Evolutionary conservation across 1,139 yeast species (phyloP).

Genomic region (Suhomyces coccinellae): DNA sequence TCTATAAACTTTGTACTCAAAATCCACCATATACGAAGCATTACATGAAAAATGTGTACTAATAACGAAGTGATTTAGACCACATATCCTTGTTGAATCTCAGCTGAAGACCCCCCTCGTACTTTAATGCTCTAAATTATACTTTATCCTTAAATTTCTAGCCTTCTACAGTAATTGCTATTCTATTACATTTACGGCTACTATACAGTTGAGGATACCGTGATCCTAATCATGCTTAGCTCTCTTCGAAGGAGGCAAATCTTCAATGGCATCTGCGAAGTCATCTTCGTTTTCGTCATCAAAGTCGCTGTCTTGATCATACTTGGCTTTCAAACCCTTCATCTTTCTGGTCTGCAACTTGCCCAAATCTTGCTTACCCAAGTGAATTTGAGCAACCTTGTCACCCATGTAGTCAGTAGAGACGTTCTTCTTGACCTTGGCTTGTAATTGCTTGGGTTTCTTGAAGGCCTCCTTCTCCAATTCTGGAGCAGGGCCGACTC

Average conservation of each 20-base stretch:
- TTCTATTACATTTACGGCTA: constrained; percentile 2
- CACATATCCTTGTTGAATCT: too few species aligned
- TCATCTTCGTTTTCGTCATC: constrained; percentile 55
- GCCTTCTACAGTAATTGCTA: too few species aligned
- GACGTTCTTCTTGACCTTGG: constrained; percentile 86
- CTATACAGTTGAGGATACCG: constrained; percentile 3
- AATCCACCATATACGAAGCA: not conserved
- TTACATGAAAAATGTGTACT: not conserved
- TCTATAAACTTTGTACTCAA: not conserved
- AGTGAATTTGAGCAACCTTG: constrained; percentile 93
- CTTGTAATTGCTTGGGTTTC: constrained; percentile 79
- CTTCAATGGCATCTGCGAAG: constrained; percentile 37
- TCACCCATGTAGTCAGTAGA: constrained; percentile 91
- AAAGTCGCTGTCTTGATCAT: constrained; percentile 61
- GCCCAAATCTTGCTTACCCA: constrained; percentile 91
- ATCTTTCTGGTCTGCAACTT: constrained; percentile 94
- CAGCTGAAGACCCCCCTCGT: too few species aligned
- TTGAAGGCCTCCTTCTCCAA: constrained; percentile 85
- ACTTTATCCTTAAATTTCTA: too few species aligned
- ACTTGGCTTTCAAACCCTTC: constrained; percentile 93
- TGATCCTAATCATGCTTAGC: constrained; percentile 4
- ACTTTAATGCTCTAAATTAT: too few species aligned
- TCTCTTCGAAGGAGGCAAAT: constrained; percentile 37
- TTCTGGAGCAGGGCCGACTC: constrained; percentile 81
- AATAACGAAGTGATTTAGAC: too few species aligned